phyloP scores from a whole-genome alignment of 2,329 filamentous ascomycete species.

The Botrytis tulipae region DNA sequence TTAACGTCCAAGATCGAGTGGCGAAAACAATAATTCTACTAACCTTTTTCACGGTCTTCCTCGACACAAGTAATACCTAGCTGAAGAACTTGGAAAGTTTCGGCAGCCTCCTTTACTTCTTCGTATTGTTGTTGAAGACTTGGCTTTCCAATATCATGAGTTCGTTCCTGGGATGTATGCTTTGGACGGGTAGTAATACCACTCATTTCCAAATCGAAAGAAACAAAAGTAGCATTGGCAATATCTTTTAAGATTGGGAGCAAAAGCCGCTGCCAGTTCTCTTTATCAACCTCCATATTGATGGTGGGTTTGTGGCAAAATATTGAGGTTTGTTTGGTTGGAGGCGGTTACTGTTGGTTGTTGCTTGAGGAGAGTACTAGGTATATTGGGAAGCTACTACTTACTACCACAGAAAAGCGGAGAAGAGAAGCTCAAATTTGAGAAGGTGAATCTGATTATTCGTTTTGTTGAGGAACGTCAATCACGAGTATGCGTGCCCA shows the following conservation, averaged over 20 bases:
- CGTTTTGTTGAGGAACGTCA: neutral
- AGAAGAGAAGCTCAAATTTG: neutral
- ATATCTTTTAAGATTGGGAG: conserved; percentile 57
- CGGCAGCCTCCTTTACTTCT: conserved; percentile 58
- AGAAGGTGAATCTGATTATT: neutral
- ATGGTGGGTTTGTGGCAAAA: neutral
- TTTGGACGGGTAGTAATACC: conserved; percentile 51
- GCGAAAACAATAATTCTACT: conserved; percentile 19
- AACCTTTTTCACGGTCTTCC: conserved; percentile 52
- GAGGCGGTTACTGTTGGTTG: neutral
- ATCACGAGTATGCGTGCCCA: neutral
- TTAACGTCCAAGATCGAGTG: neutral
- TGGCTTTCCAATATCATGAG: conserved; percentile 43
- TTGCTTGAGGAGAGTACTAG: neutral
- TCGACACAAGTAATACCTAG: conserved; percentile 65
- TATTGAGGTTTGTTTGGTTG: neutral
- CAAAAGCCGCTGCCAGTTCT: conserved; percentile 43
- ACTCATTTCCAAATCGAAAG: conserved; percentile 66
- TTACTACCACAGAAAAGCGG: neutral
- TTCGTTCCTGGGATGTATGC: conserved; percentile 34
- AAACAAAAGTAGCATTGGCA: conserved; percentile 58
- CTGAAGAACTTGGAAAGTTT: conserved; percentile 63
- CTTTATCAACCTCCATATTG: conserved; percentile 18
- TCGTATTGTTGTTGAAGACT: conserved; percentile 59
- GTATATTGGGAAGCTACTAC: neutral